A percentile compares a stretch with the other conserved stretches of the same genome.
Conservation (phyloP, 352 stramenopile genomes). For the Pythium sp. region DNA sequence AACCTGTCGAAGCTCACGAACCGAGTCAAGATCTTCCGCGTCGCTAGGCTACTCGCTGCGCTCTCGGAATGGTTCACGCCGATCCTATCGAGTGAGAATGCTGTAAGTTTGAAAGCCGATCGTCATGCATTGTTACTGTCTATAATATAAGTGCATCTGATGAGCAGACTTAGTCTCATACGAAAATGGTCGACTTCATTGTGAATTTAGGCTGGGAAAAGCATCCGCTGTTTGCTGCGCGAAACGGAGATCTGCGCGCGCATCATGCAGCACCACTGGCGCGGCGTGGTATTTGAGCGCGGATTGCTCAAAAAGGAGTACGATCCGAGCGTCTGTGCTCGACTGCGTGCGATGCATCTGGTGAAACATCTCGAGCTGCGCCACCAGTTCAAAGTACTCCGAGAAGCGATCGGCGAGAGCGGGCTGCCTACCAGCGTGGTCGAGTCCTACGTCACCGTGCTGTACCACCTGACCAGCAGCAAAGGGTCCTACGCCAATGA, state of each 20-base stretch:
- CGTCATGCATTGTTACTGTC: no score
- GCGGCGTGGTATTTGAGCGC: conserved; percentile 58
- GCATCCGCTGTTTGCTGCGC: conserved; percentile 47
- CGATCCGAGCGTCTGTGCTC: conserved; percentile 46
- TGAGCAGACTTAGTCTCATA: no score
- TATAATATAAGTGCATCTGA: no score
- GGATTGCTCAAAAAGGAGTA: conserved; percentile 40
- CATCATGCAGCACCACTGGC: conserved; percentile 77
- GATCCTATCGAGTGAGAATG: conserved; percentile 63
- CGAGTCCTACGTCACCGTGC: conserved; percentile 56
- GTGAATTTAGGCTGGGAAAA: conserved; percentile 28
- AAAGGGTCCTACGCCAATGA: conserved; percentile 1
- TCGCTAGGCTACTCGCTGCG: conserved; percentile 46
- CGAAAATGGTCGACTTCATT: not conserved
- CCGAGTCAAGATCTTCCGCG: conserved; percentile 51
- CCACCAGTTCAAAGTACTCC: conserved; percentile 61
- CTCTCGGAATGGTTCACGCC: conserved; percentile 62
- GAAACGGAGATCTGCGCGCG: conserved; percentile 65
- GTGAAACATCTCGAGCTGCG: conserved; percentile 71
- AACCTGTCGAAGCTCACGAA: conserved; percentile 58
- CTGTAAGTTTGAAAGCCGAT: conserved; percentile 16
- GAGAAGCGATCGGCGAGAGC: conserved; percentile 37
- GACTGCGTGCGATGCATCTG: conserved; percentile 67
- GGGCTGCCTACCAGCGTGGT: conserved; percentile 45
- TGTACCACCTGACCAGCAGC: conserved; percentile 48